A percentile compares a stretch with the other conserved stretches of the same genome.
Conservation (phyloP, 306 rosid genomes). For the Neltuma alba region DNA sequence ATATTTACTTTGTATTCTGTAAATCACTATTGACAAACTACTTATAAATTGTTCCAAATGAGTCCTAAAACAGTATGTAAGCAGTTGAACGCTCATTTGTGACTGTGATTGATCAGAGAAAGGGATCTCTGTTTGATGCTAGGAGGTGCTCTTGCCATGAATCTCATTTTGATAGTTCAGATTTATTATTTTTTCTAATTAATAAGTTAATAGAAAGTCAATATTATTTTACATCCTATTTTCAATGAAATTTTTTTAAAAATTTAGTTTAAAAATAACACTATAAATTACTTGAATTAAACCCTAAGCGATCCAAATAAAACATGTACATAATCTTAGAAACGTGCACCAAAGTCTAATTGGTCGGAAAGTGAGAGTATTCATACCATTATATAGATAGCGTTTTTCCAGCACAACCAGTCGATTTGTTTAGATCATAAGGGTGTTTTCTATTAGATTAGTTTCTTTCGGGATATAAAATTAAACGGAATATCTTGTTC, state of each 20-base stretch:
- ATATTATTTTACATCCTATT: background rate
- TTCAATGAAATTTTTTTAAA: background rate
- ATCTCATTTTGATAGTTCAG: background rate
- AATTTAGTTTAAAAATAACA: background rate
- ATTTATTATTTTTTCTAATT: background rate
- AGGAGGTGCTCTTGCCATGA: background rate
- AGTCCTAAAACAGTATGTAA: background rate
- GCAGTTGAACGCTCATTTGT: background rate
- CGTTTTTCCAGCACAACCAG: background rate
- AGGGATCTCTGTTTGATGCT: background rate
- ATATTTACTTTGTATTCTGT: too few relatives aligned
- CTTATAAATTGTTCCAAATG: too few relatives aligned
- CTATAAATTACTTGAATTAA: background rate
- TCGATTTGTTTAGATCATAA: background rate
- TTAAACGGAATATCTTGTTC: background rate
- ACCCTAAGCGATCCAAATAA: background rate
- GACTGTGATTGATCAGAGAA: too few relatives aligned
- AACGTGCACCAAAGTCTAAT: background rate
- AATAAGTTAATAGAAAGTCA: background rate
- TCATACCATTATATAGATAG: too few relatives aligned
- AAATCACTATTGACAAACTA: too few relatives aligned
- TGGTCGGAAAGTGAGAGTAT: too few relatives aligned
- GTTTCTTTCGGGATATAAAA: background rate
- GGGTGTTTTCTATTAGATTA: too few relatives aligned
- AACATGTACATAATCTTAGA: background rate